Base-by-base conservation (phyloP, 768 basidiomycete genomes). In the Tulasnella sp. region DNA sequence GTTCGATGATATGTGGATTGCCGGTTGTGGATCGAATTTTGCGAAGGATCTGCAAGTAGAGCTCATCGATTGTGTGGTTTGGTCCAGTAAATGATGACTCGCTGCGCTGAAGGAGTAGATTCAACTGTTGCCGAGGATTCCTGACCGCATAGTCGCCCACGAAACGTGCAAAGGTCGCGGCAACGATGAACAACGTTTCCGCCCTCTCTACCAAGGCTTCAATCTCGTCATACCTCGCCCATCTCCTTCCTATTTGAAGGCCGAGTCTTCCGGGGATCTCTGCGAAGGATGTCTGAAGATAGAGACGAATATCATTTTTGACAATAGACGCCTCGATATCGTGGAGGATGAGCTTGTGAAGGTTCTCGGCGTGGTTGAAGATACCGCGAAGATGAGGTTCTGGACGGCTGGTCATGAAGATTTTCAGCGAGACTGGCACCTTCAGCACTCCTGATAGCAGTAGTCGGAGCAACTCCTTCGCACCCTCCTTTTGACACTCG, bases 351-450 rank as follows among this genome's bases (percentile, higher is more conserved):
- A 30, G 38, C 10, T 44, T 17, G 4, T 52, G 50, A 15, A 19
- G 50, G 4, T 56, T 17, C 4, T 32, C 13, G 7, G 43, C 19
- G 2, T 17, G 15, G 7, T 58, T 32, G 56, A 61, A 59, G 11
- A 26, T 41, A 15, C 13, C 17, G 21, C n/a, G 41, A 24, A 74
- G 67, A 41, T 72, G 71, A 1, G 32, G 43, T 42, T 70, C 67
- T 15, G 70, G 68, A 8, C 70, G 69, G 11, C 69, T 66, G 11
- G 73, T 73, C 34, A 74, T 47, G 11, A 73, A 45, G 55, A 75
- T 50, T 19, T 69, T 68, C 50, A 73, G 58, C 41, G 67, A 65
- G n/a, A 55, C 3, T 3, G 72, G 71, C 43, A 72, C 65, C 1
- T 62, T 51, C 17, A 15, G 11, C 1, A 65, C 23, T 17, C 50